Evolutionary conservation across 1,284 basidiomycete species (phyloP).

Genomic region (Fomitopsis pinicola): DNA sequence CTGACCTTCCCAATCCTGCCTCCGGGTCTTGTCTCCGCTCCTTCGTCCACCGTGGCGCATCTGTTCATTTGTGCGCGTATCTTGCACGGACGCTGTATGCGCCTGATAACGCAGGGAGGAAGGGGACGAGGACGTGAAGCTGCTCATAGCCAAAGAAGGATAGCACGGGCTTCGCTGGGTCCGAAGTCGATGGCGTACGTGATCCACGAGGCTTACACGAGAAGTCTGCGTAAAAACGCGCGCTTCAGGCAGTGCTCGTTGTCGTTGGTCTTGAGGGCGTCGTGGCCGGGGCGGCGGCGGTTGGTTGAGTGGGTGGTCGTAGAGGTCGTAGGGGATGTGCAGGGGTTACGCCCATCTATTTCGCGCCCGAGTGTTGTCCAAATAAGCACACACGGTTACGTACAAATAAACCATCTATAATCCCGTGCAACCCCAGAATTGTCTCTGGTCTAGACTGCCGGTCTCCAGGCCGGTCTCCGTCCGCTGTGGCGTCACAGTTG

Average conservation of each 20-base stretch:
- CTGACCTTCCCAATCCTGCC: slow-evolving; percentile 6
- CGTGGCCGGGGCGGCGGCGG: slow-evolving; percentile 5
- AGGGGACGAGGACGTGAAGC: slow-evolving; percentile 18
- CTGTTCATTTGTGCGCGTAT: slow-evolving; percentile 12
- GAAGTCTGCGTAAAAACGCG: slow-evolving; percentile 12
- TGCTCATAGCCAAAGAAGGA: slow-evolving; percentile 23
- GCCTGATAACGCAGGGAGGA: slow-evolving; percentile 10
- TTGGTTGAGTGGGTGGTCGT: slow-evolving; percentile 8
- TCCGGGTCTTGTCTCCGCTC: slow-evolving; percentile 15
- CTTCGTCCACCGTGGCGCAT: slow-evolving; percentile 13
- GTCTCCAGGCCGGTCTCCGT: not conserved
- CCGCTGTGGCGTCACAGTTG: not conserved
- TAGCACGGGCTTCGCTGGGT: slow-evolving; percentile 26
- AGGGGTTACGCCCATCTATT: not conserved
- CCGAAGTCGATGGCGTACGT: slow-evolving; percentile 16
- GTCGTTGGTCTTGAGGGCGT: slow-evolving; percentile 3
- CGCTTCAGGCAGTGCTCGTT: slow-evolving; percentile 8
- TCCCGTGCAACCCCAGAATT: not conserved
- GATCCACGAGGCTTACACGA: slow-evolving; percentile 22
- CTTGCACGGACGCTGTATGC: slow-evolving; percentile 16
- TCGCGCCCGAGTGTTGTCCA: not conserved
- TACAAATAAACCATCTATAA: not conserved
- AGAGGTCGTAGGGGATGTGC: slow-evolving; percentile 8
- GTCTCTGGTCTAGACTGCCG: not conserved
- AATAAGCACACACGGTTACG: slow-evolving; percentile 2